Conservation (phyloP, 805 yeast genomes). For the Komagataella ulmi region DNA sequence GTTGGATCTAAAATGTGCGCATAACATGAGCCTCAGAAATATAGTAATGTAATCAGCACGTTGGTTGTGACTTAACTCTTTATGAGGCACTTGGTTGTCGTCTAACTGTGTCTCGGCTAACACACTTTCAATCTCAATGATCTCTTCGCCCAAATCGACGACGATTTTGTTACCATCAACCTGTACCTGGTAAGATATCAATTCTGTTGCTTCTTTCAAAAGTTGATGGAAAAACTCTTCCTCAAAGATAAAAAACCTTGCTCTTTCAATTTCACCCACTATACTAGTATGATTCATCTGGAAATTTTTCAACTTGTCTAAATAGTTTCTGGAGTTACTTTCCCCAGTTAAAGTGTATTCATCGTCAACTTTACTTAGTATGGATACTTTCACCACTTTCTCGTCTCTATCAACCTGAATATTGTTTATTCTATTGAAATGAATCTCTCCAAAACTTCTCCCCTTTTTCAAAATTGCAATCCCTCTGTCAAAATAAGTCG, state of each 20-base stretch:
- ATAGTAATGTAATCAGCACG: constrained; percentile 40
- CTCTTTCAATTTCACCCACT: constrained; percentile 45
- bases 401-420: constrained; percentile 22
- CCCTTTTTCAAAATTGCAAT: constrained; percentile 54
- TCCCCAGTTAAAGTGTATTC: constrained; percentile 48
- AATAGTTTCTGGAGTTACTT: constrained; percentile 7
- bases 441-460: constrained; percentile 25
- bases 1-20: constrained; percentile 39
- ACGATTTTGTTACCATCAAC: constrained; percentile 51
- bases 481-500: constrained; percentile 61
- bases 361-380: constrained; percentile 39
- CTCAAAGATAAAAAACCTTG: constrained; percentile 71
- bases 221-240: constrained; percentile 77
- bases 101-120: constrained; percentile 21
- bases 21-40: constrained; percentile 46
- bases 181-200: constrained; percentile 58
- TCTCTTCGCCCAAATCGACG: constrained; percentile 51
- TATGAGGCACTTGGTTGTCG: constrained; percentile 18
- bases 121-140: constrained; percentile 60
- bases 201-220: constrained; percentile 57
- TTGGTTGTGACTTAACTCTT: constrained; percentile 17
- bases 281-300: constrained; percentile 20
- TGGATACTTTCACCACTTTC: constrained; percentile 39
- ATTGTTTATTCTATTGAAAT: constrained; percentile 18
- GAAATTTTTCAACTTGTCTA: constrained; percentile 2